Percentiles rank a stretch among this genome's conserved stretches.
These are phyloP conservation scores for Rhodosporidiobolus sp. DNA, from an alignment of 768 basidiomycete species.

Conservation along the genomic window DNA sequence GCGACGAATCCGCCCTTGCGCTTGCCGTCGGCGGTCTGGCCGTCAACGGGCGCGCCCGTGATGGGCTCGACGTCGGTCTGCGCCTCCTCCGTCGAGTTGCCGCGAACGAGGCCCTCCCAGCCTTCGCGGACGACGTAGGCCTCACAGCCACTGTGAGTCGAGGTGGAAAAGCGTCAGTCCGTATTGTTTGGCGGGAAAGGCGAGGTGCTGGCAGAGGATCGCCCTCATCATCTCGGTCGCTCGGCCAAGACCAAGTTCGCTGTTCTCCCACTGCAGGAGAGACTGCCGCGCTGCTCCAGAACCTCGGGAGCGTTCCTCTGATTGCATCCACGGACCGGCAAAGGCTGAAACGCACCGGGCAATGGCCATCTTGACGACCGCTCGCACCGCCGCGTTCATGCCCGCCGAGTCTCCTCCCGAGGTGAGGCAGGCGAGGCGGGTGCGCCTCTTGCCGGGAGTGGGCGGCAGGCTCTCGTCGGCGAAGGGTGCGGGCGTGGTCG, in stretches of 20 bases:
- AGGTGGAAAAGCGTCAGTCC: neutral
- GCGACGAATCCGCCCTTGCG: constrained; percentile 40
- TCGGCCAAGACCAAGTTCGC: too few species aligned
- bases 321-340: neutral
- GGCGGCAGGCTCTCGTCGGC: neutral
- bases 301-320: neutral
- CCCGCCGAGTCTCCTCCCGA: constrained; percentile 97
- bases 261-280: too few species aligned
- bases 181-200: neutral
- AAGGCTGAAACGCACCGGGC: constrained; percentile 61
- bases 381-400: constrained; percentile 82
- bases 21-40: neutral
- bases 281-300: neutral
- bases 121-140: constrained; percentile 96
- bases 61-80: constrained; percentile 37
- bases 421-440: constrained; percentile 70
- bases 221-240: neutral
- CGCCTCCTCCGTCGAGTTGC: constrained; percentile 57
- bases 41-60: constrained; percentile 22
- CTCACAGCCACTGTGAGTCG: constrained; percentile 73
- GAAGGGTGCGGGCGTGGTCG: constrained; percentile 14
- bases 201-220: neutral
- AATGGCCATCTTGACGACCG: constrained; percentile 88
- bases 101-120: constrained; percentile 93
- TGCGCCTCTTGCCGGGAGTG: constrained; percentile 18